Conservation (phyloP, 78 protist species). For the Isochrysis galbana region DNA sequence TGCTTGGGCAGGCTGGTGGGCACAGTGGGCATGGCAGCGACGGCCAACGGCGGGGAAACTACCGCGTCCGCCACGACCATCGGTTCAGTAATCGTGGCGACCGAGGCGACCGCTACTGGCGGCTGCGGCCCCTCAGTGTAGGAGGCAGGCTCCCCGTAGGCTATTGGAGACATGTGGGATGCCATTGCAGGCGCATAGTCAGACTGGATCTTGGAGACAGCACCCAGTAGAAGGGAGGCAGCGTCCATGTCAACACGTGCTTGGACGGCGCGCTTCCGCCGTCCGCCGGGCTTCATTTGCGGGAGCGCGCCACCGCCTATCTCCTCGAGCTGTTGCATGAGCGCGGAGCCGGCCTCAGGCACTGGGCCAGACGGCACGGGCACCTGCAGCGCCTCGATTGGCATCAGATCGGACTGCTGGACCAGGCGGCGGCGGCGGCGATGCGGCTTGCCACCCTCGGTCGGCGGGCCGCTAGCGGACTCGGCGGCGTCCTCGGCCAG, state of each 20-base stretch:
- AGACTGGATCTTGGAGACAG: not conserved
- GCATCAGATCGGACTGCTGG: not conserved
- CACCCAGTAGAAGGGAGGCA: not conserved
- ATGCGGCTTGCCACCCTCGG: not conserved
- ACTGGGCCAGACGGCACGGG: not conserved
- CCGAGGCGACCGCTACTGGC: too few relatives aligned
- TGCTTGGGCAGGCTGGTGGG: too few relatives aligned
- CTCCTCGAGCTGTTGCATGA: not conserved
- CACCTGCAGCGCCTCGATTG: not conserved
- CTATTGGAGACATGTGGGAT: too few relatives aligned
- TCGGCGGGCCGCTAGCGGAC: not conserved
- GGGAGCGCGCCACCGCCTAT: not conserved
- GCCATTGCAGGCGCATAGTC: too few relatives aligned
- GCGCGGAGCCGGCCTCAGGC: not conserved
- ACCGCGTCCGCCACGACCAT: too few relatives aligned
- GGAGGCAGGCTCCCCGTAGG: too few relatives aligned
- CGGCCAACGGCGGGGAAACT: too few relatives aligned
- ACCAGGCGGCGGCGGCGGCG: conserved; percentile 39
- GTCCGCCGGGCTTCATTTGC: not conserved
- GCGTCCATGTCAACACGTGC: not conserved
- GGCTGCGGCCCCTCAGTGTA: too few relatives aligned
- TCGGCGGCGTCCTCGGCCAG: not conserved
- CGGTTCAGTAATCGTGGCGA: too few relatives aligned
- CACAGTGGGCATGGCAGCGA: too few relatives aligned
- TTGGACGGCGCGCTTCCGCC: not conserved